Conservation (phyloP, 139 green algal genomes). For the Volvox reticuliferus region DNA sequence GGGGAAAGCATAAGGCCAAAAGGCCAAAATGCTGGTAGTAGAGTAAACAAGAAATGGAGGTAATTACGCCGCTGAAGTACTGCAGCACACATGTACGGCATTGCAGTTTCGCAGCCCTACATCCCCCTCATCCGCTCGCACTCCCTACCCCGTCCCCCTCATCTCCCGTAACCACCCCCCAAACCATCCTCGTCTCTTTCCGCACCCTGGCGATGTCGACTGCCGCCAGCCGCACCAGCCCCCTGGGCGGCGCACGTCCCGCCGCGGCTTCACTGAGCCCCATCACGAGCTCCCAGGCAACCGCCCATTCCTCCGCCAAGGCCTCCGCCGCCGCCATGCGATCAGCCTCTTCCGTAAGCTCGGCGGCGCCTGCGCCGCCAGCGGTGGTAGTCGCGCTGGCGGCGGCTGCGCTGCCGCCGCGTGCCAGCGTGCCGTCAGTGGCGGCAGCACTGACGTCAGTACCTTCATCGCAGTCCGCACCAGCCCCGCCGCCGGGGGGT, state of each 20-base stretch:
- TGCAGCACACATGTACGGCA: too few relatives aligned
- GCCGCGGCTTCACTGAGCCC: slow-evolving; percentile 8
- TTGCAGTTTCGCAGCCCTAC: too few relatives aligned
- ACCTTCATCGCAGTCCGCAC: background rate
- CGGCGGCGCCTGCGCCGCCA: background rate
- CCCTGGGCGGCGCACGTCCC: slow-evolving; percentile 19
- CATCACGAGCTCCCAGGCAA: slow-evolving; percentile 47
- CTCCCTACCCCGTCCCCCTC: too few relatives aligned
- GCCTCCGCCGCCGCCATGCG: slow-evolving; percentile 46
- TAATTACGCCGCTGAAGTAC: too few relatives aligned
- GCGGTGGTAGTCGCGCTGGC: background rate
- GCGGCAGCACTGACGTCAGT: background rate
- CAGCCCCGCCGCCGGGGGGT: slow-evolving; percentile 8
- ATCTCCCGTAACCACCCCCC: too few relatives aligned
- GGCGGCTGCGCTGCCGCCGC: background rate
- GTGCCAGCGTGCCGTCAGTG: too few relatives aligned
- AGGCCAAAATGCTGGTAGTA: too few relatives aligned
- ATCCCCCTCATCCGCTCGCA: too few relatives aligned
- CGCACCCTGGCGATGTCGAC: slow-evolving; percentile 53
- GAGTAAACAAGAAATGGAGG: too few relatives aligned
- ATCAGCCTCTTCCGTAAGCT: slow-evolving; percentile 50
- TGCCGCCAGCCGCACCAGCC: slow-evolving; percentile 47
- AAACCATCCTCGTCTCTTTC: too few relatives aligned
- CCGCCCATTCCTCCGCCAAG: slow-evolving; percentile 47
- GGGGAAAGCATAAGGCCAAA: too few relatives aligned